These are phyloP conservation scores for Naumovozyma castellii DNA, from an alignment of 805 yeast species.

Conservation along the genomic window DNA sequence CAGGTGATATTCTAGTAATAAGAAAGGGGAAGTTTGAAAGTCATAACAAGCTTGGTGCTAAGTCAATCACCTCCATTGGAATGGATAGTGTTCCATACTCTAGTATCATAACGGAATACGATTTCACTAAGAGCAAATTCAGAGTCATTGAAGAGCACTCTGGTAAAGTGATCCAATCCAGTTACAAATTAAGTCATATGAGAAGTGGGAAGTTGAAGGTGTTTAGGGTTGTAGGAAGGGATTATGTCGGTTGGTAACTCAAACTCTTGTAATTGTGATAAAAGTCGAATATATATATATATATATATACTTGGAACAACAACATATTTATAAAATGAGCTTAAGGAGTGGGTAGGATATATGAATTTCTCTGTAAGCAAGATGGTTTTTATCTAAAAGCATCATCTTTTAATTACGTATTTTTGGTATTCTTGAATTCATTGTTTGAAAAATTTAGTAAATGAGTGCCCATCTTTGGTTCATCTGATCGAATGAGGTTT, in stretches of 20 bases:
- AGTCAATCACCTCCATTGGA: slow-evolving; percentile 54
- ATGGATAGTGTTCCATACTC: slow-evolving; percentile 39
- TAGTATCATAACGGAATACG: slow-evolving; percentile 64
- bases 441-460: no score
- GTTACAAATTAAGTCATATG: slow-evolving; percentile 64
- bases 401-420: no score
- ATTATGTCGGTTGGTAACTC: slow-evolving; percentile 61
- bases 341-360: no score
- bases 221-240: slow-evolving; percentile 68
- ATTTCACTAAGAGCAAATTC: slow-evolving; percentile 58
- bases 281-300: background rate
- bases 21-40: slow-evolving; percentile 66
- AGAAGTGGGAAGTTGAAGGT: slow-evolving; percentile 71
- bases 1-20: slow-evolving; percentile 80
- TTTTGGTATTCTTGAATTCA: no score
- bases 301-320: background rate
- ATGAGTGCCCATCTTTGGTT: no score
- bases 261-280: no score
- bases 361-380: no score
- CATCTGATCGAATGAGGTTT: no score
- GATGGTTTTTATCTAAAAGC: no score
- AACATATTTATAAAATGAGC: no score
- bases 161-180: slow-evolving; percentile 48
- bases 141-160: slow-evolving; percentile 52
- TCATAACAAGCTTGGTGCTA: slow-evolving; percentile 37